These are phyloP conservation scores for Knoxdaviesia proteae DNA, from an alignment of 2,329 filamentous ascomycete species.

Conservation along the genomic window DNA sequence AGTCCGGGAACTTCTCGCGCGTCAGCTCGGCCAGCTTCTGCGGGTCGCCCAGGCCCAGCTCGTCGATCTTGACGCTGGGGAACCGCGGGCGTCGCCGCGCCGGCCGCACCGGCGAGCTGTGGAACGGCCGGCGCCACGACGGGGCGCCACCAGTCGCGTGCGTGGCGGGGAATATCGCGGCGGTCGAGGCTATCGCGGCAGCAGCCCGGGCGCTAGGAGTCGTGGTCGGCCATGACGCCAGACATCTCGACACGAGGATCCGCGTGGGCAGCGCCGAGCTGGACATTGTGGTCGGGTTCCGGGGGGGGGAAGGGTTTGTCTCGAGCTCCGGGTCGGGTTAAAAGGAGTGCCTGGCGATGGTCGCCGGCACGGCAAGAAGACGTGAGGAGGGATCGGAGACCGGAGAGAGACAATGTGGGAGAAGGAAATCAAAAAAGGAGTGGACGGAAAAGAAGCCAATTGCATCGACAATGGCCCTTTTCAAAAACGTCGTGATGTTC, in stretches of 20 bases:
- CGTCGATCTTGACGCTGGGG: slow-evolving; percentile 27
- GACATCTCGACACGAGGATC: neutral
- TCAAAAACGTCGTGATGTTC: too few species aligned
- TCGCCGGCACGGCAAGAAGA: too few species aligned
- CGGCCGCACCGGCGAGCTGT: slow-evolving; percentile 26
- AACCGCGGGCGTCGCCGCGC: slow-evolving; percentile 26
- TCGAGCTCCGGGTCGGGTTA: too few species aligned
- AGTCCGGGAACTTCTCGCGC: slow-evolving; percentile 34
- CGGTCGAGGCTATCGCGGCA: slow-evolving; percentile 4
- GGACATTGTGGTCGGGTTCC: too few species aligned
- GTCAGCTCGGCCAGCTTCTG: slow-evolving; percentile 18
- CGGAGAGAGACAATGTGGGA: too few species aligned
- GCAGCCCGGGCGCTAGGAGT: slow-evolving; percentile 1
- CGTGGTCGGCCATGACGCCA: slow-evolving; percentile 1
- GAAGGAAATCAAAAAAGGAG: too few species aligned
- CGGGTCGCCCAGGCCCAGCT: slow-evolving; percentile 27
- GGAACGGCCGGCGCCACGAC: slow-evolving; percentile 21
- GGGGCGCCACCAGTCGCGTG: slow-evolving; percentile 4
- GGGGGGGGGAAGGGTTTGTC: too few species aligned
- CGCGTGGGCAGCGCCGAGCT: neutral
- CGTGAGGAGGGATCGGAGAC: too few species aligned
- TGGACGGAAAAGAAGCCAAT: too few species aligned
- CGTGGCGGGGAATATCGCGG: slow-evolving; percentile 2
- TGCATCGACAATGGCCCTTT: too few species aligned
- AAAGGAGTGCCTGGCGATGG: too few species aligned